Percentiles rank a stretch among this genome's conserved stretches.
These are phyloP conservation scores for Eucalyptus marginata DNA, from an alignment of 345 rosid species.

Conservation along the genomic window DNA sequence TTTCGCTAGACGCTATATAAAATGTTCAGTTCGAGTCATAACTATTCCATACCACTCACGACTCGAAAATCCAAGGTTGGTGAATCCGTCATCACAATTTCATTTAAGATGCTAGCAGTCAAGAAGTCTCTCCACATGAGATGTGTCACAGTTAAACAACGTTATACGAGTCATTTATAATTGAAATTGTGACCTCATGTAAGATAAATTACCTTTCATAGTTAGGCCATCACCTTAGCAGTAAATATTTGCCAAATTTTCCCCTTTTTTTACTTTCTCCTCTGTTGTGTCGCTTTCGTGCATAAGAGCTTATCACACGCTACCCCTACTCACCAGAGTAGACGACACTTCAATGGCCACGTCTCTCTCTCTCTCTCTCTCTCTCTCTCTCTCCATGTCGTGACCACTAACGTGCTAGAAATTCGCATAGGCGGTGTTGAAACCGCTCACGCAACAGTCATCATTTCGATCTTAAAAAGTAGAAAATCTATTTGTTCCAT, in stretches of 20 bases:
- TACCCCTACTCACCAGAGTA: neutral
- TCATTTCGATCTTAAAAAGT: neutral
- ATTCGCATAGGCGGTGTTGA: neutral
- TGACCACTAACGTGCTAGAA: neutral
- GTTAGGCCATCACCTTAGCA: neutral
- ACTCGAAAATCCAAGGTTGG: accelerated
- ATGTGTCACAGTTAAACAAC: accelerated
- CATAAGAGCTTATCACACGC: neutral
- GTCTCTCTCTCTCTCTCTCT: neutral
- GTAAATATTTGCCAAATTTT: neutral
- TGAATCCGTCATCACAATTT: accelerated
- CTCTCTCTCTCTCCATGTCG: neutral
- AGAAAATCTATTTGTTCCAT: neutral
- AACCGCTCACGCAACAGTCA: neutral
- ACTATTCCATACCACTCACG: accelerated
- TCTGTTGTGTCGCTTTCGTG: neutral
- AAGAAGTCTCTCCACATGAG: neutral
- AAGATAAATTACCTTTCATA: neutral
- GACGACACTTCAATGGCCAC: neutral
- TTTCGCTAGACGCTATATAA: accelerated
- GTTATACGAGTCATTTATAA: accelerated
- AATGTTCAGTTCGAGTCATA: accelerated
- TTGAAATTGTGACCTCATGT: neutral
- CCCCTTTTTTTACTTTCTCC: neutral
- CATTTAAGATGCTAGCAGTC: accelerated